These are phyloP conservation scores for Trichophyton schoenleinii DNA, from an alignment of 2,329 filamentous ascomycete species.

Conservation along the genomic window DNA sequence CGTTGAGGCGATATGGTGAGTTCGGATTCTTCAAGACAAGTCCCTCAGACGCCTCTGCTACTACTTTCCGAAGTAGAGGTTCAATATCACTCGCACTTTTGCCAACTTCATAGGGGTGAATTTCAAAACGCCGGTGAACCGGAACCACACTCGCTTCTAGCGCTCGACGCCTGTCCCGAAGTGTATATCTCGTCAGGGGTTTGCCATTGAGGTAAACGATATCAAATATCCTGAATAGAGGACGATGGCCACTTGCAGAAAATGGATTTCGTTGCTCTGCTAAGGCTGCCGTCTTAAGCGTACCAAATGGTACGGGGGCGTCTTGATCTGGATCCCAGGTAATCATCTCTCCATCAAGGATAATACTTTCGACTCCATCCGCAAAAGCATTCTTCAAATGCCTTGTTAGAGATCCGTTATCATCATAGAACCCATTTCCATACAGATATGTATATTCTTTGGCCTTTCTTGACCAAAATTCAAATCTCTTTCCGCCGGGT, in stretches of 20 bases:
- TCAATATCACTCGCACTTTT: conserved; percentile 62
- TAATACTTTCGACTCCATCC: conserved; percentile 66
- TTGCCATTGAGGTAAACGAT: conserved; percentile 77
- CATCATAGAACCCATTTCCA: conserved; percentile 61
- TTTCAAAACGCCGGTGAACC: conserved; percentile 65
- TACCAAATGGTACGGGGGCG: conserved; percentile 79
- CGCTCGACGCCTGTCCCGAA: conserved; percentile 66
- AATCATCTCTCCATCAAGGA: conserved; percentile 96
- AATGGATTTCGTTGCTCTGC: conserved; percentile 64
- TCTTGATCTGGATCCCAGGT: conserved; percentile 86
- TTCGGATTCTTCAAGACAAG: conserved; percentile 87
- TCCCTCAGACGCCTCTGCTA: conserved; percentile 78
- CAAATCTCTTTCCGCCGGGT: conserved; percentile 60
- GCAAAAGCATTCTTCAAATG: conserved; percentile 68
- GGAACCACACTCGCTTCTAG: conserved; percentile 58
- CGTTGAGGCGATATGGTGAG: conserved; percentile 74
- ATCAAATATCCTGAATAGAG: conserved; percentile 78
- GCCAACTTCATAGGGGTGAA: conserved; percentile 60
- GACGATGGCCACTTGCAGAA: conserved; percentile 50
- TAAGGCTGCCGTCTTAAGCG: conserved; percentile 79
- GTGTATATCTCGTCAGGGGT: conserved; percentile 65
- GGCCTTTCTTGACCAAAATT: conserved; percentile 89
- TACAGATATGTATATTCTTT: conserved; percentile 96
- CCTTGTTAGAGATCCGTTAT: conserved; percentile 64
- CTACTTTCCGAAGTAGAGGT: conserved; percentile 62